Conservation (phyloP, 2,329 filamentous ascomycete species). For the Hymenoscyphus linearis region DNA sequence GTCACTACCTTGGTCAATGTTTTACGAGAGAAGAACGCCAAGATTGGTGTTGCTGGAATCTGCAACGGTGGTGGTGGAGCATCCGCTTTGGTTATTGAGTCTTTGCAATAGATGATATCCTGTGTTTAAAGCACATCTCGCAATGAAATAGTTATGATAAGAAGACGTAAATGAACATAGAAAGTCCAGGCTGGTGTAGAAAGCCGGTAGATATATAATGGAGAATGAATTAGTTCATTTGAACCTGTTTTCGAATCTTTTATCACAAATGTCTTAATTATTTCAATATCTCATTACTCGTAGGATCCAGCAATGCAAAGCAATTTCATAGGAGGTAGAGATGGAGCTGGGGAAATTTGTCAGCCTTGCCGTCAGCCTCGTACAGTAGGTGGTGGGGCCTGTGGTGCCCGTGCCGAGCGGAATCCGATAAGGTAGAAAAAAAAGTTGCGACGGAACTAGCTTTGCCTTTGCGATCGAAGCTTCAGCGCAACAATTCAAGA, state of each 20-base stretch:
- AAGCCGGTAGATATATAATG: not conserved
- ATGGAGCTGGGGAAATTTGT: too few species aligned
- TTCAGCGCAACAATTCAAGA: not conserved
- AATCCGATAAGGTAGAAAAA: not conserved
- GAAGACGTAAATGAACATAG: not conserved
- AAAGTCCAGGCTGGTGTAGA: not conserved
- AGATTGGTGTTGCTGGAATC: constrained; percentile 90
- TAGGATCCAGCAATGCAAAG: too few species aligned
- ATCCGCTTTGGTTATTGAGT: constrained; percentile 86
- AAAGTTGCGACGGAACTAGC: not conserved
- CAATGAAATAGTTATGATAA: constrained; percentile 2
- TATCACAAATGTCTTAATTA: too few species aligned
- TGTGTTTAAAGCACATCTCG: not conserved
- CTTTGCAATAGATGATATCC: constrained; percentile 25
- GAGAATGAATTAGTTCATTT: not conserved
- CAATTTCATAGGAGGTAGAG: too few species aligned
- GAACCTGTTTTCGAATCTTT: not conserved
- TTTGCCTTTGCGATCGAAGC: constrained; percentile 5
- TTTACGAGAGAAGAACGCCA: constrained; percentile 82
- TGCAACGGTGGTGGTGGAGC: constrained; percentile 98
- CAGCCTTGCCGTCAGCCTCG: too few species aligned
- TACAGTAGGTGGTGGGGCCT: too few species aligned
- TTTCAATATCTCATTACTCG: too few species aligned
- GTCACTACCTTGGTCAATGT: constrained; percentile 86
- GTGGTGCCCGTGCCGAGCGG: too few species aligned